Conservation (phyloP, 352 stramenopile species). For the Plasmopara muralis region DNA sequence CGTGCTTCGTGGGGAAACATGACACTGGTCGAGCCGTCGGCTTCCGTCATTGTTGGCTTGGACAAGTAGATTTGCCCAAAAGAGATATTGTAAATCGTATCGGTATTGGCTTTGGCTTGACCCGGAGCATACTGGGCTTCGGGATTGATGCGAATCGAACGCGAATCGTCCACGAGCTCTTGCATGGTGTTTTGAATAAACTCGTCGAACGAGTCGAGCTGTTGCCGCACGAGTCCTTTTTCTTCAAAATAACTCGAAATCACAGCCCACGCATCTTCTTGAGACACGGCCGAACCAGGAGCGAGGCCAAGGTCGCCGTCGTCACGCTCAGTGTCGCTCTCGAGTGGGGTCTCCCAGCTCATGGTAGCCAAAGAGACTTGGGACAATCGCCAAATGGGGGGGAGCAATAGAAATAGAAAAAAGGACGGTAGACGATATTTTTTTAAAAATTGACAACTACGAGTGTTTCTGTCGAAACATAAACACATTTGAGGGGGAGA, state of each 20-base stretch:
- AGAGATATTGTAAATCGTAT: slow-evolving; percentile 93
- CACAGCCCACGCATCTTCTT: slow-evolving; percentile 99
- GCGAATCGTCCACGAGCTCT: slow-evolving; percentile 97
- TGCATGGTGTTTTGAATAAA: slow-evolving; percentile 99
- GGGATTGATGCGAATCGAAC: slow-evolving; percentile 94
- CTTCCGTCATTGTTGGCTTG: slow-evolving; percentile 96
- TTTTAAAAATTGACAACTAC: too few relatives aligned
- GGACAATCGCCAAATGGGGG: slow-evolving; percentile 18
- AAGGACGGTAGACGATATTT: neutral
- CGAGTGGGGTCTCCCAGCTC: slow-evolving; percentile 66
- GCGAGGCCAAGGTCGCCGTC: slow-evolving; percentile 45
- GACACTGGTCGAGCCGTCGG: slow-evolving; percentile 94
- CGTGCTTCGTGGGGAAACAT: slow-evolving; percentile 99
- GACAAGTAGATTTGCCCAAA: slow-evolving; percentile 98
- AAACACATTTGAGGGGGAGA: too few relatives aligned
- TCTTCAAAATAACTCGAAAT: slow-evolving; percentile 99
- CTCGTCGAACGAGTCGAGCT: slow-evolving; percentile 99
- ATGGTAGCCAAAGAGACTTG: slow-evolving; percentile 18
- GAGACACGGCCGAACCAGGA: slow-evolving; percentile 85
- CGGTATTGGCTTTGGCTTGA: slow-evolving; percentile 88
- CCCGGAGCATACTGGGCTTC: slow-evolving; percentile 95
- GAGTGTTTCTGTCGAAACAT: too few relatives aligned
- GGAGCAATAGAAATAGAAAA: slow-evolving; percentile 5
- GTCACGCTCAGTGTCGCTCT: slow-evolving; percentile 52
- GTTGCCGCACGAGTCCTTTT: slow-evolving; percentile 98